Evolutionary conservation across 768 basidiomycete species (phyloP), one percentile per base, ranked within the genome.

Genomic region (Lactifluus volemus): DNA sequence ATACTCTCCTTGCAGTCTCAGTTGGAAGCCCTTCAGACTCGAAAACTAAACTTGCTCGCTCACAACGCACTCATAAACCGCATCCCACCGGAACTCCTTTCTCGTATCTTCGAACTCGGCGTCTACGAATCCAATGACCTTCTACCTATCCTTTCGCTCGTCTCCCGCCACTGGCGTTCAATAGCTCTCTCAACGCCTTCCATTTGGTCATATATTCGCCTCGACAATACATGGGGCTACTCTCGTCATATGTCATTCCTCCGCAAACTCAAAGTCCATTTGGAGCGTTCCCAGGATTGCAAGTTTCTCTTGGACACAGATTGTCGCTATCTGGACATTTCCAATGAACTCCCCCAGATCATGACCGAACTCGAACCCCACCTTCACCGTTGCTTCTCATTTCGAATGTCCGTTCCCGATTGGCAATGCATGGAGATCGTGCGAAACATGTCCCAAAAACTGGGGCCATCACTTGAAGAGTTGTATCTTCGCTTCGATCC

Each of bases 171-270:
- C 29, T 73, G 72, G 72, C 53, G 69, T 19, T 50, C 65, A 41
- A 53, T 71, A 38, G 63, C 67, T 1, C 65, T 73, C 6, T 52
- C 65, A 9, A 70, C 68, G 4, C 68, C 71, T 6, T 53, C 64
- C 5, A 53, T 73, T 12, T 73, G 72, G 71, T 65, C 71, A 7
- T 70, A 70, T 58, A 70, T 71, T 49, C 55, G 67, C 30, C 70
- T 72, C 39, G 69, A 72, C 51, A 49, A 63, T 42, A 51, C 57
- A 19, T 70, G 69, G 65, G 67, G 65, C 1, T 70, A 69, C 59
- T 60, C 62, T 17, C 69, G 70, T 11, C 53, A 66, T 21, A 61
- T 57, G 4, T 59, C 61, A 14, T 73, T 73, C 62, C 63, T 70
- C 5, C 67, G 68, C 42, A 69, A 70, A 55, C 57, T 70, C 19